Evolutionary conservation across 805 yeast species (phyloP), one percentile per base, ranked within the genome.

Genomic region (Ascoidea tarda): DNA sequence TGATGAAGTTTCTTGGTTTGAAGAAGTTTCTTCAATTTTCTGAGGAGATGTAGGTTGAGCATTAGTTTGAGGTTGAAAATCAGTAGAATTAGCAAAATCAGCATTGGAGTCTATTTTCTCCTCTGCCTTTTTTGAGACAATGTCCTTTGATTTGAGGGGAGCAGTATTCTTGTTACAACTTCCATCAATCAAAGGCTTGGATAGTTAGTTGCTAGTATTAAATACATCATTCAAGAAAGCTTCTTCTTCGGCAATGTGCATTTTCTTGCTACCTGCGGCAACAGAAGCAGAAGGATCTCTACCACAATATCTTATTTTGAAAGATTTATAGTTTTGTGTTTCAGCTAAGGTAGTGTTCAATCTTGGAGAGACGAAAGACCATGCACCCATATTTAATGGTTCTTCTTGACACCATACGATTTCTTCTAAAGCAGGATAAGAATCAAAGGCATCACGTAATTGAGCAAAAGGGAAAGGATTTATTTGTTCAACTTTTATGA

Each of bases 391-490:
- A 76, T 93, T 93, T 72, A 93, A 77, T 63, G 98, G 98, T 77
- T 93, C 99, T 74, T 93, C 99, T 76, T 93, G 99, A 72, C 95
- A 85, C 91, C 90, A 93, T 49, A 90, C 95, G 60, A 93, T 73
- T 68, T 93, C 99, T 68, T 85, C 82, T 57, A 84, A 67, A 68
- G 81, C 81, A 63, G 95, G 88, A 76, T 84, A 93, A 49, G 81
- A 67, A 71, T 85, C 75, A 62, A 93, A 72, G 32, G 87, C 73
- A 60, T 91, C 97, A 66, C 87, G 84, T 62, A 93, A 72, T 74
- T 87, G 96, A 53, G 93, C 90, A 72, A 75, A 93, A 71, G 99
- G 99, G 97, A 93, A 93, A 70, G 99, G 99, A 67, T 93, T 97
- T 64, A 90, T 67, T 76, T 93, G 98, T 73, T 93, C 99, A 62